Evolutionary conservation across 2,329 filamentous ascomycete species (phyloP).

Genomic region (Paecilomyces niveus): DNA sequence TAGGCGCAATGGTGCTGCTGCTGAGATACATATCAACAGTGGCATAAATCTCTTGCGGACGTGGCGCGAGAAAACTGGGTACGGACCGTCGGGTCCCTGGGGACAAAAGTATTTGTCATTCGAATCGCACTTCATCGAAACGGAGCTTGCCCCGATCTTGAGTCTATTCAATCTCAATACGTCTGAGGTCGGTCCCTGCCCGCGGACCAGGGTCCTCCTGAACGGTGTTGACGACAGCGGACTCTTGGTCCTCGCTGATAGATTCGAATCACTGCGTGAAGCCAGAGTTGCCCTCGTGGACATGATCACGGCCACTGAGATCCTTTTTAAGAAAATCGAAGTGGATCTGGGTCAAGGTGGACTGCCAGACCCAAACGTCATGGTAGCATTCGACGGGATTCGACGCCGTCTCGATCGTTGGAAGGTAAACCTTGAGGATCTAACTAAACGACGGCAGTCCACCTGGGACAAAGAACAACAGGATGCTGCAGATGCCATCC

Average conservation of each 20-base stretch:
- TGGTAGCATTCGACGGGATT: not conserved
- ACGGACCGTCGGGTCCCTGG: not conserved
- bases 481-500: constrained; percentile 7
- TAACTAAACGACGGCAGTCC: constrained; percentile 1
- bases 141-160: constrained; percentile 11
- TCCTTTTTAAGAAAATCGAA: not conserved
- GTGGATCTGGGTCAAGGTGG: not conserved
- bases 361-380: not conserved
- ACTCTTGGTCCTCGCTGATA: not conserved
- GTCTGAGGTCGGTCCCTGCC: constrained; percentile 1
- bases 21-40: constrained; percentile 10
- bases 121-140: constrained; percentile 11
- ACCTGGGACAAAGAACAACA: constrained; percentile 5
- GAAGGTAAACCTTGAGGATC: constrained; percentile 5
- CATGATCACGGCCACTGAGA: not conserved
- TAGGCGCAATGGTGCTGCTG: constrained; percentile 19
- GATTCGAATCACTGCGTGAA: not conserved
- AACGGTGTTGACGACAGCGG: not conserved
- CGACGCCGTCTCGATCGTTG: not conserved
- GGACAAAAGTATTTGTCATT: constrained; percentile 1
- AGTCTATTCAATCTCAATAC: constrained; percentile 10
- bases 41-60: constrained; percentile 11
- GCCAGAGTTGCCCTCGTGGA: not conserved
- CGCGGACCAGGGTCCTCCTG: constrained; percentile 4
- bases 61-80: constrained; percentile 7